These are phyloP conservation scores for Vicia faba DNA, from an alignment of 306 rosid genomes.

Conservation along the genomic window DNA sequence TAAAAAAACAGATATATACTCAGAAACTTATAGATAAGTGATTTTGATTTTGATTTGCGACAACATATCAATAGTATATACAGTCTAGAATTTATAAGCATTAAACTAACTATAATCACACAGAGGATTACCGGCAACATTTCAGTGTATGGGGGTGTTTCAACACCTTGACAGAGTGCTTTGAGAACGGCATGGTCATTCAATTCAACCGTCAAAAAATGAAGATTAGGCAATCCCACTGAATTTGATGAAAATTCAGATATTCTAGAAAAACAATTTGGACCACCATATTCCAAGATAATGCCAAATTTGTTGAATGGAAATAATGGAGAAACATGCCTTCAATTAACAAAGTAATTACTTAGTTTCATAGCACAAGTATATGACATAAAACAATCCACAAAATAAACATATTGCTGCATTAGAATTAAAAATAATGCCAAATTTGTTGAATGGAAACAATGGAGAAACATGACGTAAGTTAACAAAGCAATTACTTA, in stretches of 20 bases:
- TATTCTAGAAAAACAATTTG: conserved; percentile 47
- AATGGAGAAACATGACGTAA: conserved; percentile 49
- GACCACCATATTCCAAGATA: conserved; percentile 71
- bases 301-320: conserved; percentile 58
- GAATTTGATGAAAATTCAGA: conserved; percentile 41
- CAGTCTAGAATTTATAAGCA: conserved; percentile 8
- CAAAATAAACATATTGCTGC: neutral
- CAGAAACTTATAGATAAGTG: conserved; percentile 5
- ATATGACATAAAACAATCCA: neutral
- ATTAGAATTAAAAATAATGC: conserved; percentile 48
- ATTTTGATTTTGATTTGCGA: conserved; percentile 19
- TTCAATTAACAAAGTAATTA: conserved; percentile 43
- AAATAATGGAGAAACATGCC: conserved; percentile 52
- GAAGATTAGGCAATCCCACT: conserved; percentile 50
- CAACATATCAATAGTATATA: conserved; percentile 10
- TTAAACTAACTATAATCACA: conserved; percentile 10
- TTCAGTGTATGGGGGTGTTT: conserved; percentile 42
- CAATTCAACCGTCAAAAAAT: conserved; percentile 55
- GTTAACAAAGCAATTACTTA: conserved; percentile 34
- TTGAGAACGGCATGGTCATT: conserved; percentile 43
- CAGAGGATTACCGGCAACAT: conserved; percentile 43
- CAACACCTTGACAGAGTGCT: conserved; percentile 64
- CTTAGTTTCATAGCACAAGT: conserved; percentile 17
- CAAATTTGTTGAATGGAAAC: conserved; percentile 57
- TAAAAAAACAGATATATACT: neutral